phyloP scores from a whole-genome alignment of 371 early-diverging fungal genomes.

The Lichtheimia ramosa region DNA sequence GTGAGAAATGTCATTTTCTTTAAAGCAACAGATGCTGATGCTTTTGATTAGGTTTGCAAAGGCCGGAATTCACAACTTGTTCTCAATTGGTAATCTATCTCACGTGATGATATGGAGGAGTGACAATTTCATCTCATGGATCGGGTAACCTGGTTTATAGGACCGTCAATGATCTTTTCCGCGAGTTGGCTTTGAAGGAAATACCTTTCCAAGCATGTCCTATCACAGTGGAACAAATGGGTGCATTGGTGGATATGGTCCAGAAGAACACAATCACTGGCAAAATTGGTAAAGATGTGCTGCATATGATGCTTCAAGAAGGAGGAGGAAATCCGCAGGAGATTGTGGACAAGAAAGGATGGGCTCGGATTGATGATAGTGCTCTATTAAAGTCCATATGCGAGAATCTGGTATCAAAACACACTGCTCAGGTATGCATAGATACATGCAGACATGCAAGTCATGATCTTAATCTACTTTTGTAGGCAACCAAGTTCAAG shows the following conservation, averaged over 20 bases:
- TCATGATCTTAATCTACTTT: not conserved
- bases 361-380: slow-evolving; percentile 63
- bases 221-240: slow-evolving; percentile 61
- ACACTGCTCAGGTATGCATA: slow-evolving; percentile 57
- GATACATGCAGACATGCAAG: not conserved
- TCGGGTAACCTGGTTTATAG: slow-evolving; percentile 29
- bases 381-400: slow-evolving; percentile 52
- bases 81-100: slow-evolving; percentile 39
- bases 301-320: slow-evolving; percentile 69
- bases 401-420: slow-evolving; percentile 44
- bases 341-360: slow-evolving; percentile 71
- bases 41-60: slow-evolving; percentile 28
- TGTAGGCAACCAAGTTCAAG: slow-evolving; percentile 51
- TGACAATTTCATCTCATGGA: not conserved
- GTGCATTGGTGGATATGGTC: slow-evolving; percentile 66
- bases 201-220: slow-evolving; percentile 57
- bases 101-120: not conserved
- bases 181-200: slow-evolving; percentile 63
- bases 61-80: slow-evolving; percentile 44
- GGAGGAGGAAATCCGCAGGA: slow-evolving; percentile 41
- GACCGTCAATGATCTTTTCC: slow-evolving; percentile 80
- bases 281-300: slow-evolving; percentile 65
- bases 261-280: slow-evolving; percentile 61
- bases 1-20: slow-evolving; percentile 18
- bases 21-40: not conserved